These are phyloP conservation scores for Euphorbia schlechtendalii DNA, from an alignment of 441 rosid species.

Conservation along the genomic window DNA sequence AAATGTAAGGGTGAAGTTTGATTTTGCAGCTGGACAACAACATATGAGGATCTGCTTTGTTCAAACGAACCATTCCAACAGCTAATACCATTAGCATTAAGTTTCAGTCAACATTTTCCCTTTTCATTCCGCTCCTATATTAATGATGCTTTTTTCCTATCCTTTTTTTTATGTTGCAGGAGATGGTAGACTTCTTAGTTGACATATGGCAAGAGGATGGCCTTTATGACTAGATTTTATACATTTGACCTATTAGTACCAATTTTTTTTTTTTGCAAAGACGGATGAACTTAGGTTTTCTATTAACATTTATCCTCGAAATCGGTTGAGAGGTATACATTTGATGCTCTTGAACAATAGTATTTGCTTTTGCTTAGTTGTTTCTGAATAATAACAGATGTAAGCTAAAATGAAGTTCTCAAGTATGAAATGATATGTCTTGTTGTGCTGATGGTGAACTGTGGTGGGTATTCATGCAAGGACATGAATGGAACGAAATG, in stretches of 20 bases:
- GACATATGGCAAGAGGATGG: conserved; percentile 54
- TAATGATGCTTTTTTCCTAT: too few relatives aligned
- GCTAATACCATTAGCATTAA: conserved; percentile 53
- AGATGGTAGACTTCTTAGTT: conserved; percentile 57
- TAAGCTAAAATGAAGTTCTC: not conserved
- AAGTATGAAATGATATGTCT: not conserved
- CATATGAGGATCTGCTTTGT: conserved; percentile 47
- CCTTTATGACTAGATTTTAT: conserved; percentile 40
- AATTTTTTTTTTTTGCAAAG: conserved; percentile 22
- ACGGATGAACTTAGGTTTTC: conserved; percentile 15
- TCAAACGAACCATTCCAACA: conserved; percentile 42
- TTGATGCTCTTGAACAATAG: conserved; percentile 20
- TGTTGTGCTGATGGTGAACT: not conserved
- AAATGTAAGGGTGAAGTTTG: conserved; percentile 8
- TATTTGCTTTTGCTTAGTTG: not conserved
- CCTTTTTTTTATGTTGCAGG: too few relatives aligned
- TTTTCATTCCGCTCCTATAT: not conserved
- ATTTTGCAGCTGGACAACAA: conserved; percentile 48
- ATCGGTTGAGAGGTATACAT: conserved; percentile 12
- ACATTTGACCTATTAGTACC: not conserved
- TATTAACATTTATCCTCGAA: conserved; percentile 9
- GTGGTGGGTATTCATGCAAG: not conserved
- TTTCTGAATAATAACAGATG: too few relatives aligned
- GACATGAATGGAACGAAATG: too few relatives aligned
- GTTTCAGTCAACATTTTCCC: conserved; percentile 13